Conservation (phyloP, 148 eudicot species). For the Rhododendron mucronatum region DNA sequence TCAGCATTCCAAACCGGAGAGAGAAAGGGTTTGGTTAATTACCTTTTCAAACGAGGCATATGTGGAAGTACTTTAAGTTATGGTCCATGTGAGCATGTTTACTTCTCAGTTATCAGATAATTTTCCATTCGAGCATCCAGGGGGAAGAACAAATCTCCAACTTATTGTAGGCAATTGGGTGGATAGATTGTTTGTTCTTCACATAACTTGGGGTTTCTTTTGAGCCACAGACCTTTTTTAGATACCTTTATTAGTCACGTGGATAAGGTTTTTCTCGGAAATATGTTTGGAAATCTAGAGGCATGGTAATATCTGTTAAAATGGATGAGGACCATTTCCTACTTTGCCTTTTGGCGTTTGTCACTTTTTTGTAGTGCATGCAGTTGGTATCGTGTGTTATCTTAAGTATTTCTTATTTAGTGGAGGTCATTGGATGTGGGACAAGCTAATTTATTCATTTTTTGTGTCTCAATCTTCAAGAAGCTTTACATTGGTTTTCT, state of each 20-base stretch:
- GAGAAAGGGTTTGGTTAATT: neutral
- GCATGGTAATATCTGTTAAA: neutral
- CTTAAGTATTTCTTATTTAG: neutral
- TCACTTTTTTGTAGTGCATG: neutral
- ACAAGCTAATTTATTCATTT: neutral
- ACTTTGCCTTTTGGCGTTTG: neutral
- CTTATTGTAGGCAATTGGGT: neutral
- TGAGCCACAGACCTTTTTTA: neutral
- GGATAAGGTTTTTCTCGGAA: neutral
- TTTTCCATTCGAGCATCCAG: neutral
- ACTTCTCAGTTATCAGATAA: neutral
- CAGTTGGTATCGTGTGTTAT: neutral
- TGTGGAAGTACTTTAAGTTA: neutral
- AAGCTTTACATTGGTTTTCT: constrained; percentile 6
- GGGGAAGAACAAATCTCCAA: neutral
- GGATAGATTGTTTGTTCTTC: neutral
- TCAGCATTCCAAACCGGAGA: neutral
- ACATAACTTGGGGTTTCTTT: neutral
- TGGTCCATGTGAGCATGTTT: neutral
- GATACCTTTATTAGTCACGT: neutral
- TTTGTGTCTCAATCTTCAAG: neutral
- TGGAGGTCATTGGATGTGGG: neutral
- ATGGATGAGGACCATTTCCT: neutral
- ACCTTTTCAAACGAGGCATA: neutral
- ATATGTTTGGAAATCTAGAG: neutral